Percentiles rank a stretch among this genome's conserved stretches.
phyloP scores from a whole-genome alignment of 305 asterid species.

The Solanum hybrid region DNA sequence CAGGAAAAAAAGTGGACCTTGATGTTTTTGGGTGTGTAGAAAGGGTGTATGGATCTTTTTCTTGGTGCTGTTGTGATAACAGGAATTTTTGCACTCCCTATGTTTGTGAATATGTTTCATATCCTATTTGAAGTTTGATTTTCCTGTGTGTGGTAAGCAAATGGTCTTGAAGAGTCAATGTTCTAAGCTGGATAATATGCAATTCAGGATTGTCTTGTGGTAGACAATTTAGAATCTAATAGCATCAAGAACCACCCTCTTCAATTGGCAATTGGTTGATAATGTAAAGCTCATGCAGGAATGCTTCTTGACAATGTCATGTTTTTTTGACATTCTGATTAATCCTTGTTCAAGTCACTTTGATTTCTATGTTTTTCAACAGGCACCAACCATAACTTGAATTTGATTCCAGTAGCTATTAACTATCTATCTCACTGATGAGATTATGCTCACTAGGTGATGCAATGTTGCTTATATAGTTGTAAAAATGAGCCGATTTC shows the following conservation, averaged over 20 bases:
- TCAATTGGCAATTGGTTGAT: neutral
- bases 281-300: neutral
- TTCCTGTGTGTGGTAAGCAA: neutral
- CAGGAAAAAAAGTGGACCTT: neutral
- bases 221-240: neutral
- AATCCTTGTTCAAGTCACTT: neutral
- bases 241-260: neutral
- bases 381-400: neutral
- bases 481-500: neutral
- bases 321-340: neutral
- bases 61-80: neutral
- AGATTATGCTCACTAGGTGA: neutral
- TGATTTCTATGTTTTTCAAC: neutral
- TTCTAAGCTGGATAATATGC: neutral
- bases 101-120: constrained; percentile 30
- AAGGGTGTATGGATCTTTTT: neutral
- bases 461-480: neutral
- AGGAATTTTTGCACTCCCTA: neutral
- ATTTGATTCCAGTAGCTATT: neutral
- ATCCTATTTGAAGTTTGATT: neutral
- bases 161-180: neutral
- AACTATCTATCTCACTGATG: neutral
- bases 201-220: neutral
- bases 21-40: neutral
- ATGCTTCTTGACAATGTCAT: neutral